phyloP scores from a whole-genome alignment of 2,329 filamentous ascomycete genomes.

The Ambrosiella cleistominuta region DNA sequence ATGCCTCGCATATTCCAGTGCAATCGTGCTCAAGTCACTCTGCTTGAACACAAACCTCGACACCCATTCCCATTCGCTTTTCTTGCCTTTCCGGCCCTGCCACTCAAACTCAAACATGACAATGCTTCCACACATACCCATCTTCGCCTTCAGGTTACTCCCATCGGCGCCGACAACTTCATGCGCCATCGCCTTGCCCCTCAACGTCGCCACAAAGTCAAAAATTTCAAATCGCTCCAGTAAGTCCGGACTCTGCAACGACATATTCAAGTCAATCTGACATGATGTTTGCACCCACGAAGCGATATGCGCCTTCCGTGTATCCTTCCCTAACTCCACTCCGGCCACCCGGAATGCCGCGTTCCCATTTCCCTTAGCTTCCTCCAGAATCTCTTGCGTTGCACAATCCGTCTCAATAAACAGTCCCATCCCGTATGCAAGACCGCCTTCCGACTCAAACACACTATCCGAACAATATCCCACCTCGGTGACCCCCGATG shows the following conservation, averaged over 20 bases:
- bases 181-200: constrained; percentile 2
- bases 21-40: constrained; percentile 7
- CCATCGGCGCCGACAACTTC: constrained; percentile 5
- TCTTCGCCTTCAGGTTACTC: constrained; percentile 7
- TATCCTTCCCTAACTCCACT: constrained; percentile 10
- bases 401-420: constrained; percentile 9
- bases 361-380: not conserved
- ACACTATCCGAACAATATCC: constrained; percentile 8
- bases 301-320: constrained; percentile 4
- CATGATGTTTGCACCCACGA: constrained; percentile 8
- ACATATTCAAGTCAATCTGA: constrained; percentile 5
- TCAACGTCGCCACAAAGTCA: constrained; percentile 6
- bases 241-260: not conserved
- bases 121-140: constrained; percentile 10
- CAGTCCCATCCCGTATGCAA: constrained; percentile 1
- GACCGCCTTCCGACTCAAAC: constrained; percentile 1
- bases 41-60: constrained; percentile 8
- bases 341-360: constrained; percentile 1
- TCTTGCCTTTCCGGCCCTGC: not conserved
- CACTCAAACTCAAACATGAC: constrained; percentile 7
- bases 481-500: not conserved
- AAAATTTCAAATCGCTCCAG: not conserved
- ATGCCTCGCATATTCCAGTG: constrained; percentile 9
- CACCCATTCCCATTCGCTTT: constrained; percentile 8
- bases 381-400: constrained; percentile 2